A percentile compares a stretch with the other conserved stretches of the same genome.
Evolutionary conservation across 2,329 filamentous ascomycete genomes (phyloP).

Genomic region (Coleophoma crateriformis): DNA sequence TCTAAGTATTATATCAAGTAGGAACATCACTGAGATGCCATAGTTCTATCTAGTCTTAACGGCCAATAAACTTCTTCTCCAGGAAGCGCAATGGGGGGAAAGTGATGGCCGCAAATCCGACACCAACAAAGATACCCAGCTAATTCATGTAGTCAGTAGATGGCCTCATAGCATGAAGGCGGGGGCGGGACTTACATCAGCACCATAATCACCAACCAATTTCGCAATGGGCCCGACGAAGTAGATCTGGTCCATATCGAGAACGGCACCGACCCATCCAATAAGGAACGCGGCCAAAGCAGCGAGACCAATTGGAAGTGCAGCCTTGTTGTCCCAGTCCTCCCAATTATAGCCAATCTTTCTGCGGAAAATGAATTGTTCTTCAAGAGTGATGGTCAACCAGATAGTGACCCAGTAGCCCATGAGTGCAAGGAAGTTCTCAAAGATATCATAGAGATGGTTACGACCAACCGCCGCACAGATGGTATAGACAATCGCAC

Average conservation of each 20-base stretch:
- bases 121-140: too few species aligned
- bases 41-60: too few species aligned
- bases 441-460: constrained; percentile 56
- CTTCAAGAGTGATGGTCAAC: constrained; percentile 54
- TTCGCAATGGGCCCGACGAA: constrained; percentile 57
- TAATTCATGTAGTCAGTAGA: too few species aligned
- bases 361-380: constrained; percentile 54
- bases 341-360: constrained; percentile 49
- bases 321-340: constrained; percentile 50
- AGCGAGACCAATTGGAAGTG: constrained; percentile 55
- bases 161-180: too few species aligned
- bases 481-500: constrained; percentile 9
- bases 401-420: constrained; percentile 64
- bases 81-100: too few species aligned
- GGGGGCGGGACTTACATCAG: not conserved
- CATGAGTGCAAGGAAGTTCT: constrained; percentile 64
- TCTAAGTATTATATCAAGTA: too few species aligned
- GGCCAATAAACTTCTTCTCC: too few species aligned
- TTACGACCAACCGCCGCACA: constrained; percentile 42
- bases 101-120: too few species aligned
- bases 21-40: too few species aligned
- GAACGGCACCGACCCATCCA: constrained; percentile 58
- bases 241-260: constrained; percentile 65
- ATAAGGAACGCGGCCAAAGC: constrained; percentile 54
- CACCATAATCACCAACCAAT: constrained; percentile 13